Evolutionary conservation across 345 rosid species (phyloP), one percentile per base, ranked within the genome.

Genomic region (Citrus trifoliata): DNA sequence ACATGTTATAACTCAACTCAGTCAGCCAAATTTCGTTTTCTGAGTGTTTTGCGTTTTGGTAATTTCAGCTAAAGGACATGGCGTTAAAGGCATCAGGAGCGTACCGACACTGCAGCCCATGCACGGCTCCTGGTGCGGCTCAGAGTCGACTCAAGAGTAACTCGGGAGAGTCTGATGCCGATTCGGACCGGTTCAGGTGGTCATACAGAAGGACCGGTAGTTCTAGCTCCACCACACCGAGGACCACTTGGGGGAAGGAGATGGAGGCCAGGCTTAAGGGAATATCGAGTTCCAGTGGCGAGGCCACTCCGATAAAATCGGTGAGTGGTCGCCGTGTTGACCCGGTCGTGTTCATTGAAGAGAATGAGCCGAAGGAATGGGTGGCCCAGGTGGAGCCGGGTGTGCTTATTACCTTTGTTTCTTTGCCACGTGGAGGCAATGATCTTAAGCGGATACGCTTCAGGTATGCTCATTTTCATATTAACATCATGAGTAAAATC

Each of bases 321-420:
- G 78, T 78, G 85, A 86, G 93, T 72, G 88, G 98, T 28, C 86
- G 92, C 58, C 88, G 92, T 65, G 83, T 83, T 68, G 89, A 92
- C 71, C 86, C 94, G 86, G 86, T 92, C 81, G 82, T 90, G 79
- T 85, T 94, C 21, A 92, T 91, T 62, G 94, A 89, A 79, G 99
- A 96, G 87, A 91, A 79, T 73, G 95, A 90, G 74, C 93, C 97
- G 0, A 94, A 93, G 80, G 98, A 96, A 77, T 96, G 99, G 98
- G 93, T 96, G 14, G 98, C 99, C 37, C 99, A 94, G 79, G 98
- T 97, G 33, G 99, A 97, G 88, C 98, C 98, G 2, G 98, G 98
- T 0, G 98, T 97, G 61, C 93, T 94, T 42, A 97, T 97, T 27
- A 93, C 97, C 40, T 97, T 97, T 83, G 87, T 93, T 38, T 93